A percentile compares a stretch with the other conserved stretches of the same genome.
phyloP scores from a whole-genome alignment of 1,284 basidiomycete species.

The Xerocomus amazonicus region DNA sequence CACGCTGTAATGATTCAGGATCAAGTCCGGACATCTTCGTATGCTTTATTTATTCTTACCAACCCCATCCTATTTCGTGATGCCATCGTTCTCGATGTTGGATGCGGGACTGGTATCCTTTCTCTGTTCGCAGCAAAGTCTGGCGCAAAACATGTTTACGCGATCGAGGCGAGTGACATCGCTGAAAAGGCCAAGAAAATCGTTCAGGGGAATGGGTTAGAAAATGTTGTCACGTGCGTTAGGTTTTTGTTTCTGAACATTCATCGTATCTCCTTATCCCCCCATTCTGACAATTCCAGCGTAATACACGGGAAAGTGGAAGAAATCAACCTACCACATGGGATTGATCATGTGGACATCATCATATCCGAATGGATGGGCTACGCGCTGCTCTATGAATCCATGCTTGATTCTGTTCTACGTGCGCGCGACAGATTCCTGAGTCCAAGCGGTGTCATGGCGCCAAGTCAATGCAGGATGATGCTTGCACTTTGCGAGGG shows the following conservation, averaged over 20 bases:
- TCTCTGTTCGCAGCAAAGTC: conserved; percentile 91
- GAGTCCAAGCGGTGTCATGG: conserved; percentile 73
- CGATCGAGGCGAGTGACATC: conserved; percentile 90
- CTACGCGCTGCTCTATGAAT: conserved; percentile 90
- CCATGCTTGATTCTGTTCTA: conserved; percentile 95
- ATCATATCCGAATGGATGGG: conserved; percentile 99
- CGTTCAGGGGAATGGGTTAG: conserved; percentile 76
- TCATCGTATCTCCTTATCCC: not conserved
- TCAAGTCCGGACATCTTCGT: conserved; percentile 89
- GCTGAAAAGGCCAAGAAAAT: conserved; percentile 82
- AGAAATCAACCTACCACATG: conserved; percentile 70
- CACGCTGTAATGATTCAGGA: conserved; percentile 83
- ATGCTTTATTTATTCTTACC: conserved; percentile 88
- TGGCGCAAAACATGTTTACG: conserved; percentile 90
- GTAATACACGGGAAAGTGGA: conserved; percentile 90
- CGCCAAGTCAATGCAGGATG: conserved; percentile 87
- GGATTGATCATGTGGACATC: conserved; percentile 78
- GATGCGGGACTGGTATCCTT: conserved; percentile 91
- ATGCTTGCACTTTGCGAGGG: conserved; percentile 80
- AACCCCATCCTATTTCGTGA: conserved; percentile 83
- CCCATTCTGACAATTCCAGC: conserved; percentile 32
- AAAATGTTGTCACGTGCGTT: conserved; percentile 69
- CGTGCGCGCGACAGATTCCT: conserved; percentile 85
- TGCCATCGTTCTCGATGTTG: conserved; percentile 91
- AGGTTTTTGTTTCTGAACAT: no score